Conservation (phyloP, 225 moss, liverwort and hornwort species). For the Physcomitrellopsis africana region DNA sequence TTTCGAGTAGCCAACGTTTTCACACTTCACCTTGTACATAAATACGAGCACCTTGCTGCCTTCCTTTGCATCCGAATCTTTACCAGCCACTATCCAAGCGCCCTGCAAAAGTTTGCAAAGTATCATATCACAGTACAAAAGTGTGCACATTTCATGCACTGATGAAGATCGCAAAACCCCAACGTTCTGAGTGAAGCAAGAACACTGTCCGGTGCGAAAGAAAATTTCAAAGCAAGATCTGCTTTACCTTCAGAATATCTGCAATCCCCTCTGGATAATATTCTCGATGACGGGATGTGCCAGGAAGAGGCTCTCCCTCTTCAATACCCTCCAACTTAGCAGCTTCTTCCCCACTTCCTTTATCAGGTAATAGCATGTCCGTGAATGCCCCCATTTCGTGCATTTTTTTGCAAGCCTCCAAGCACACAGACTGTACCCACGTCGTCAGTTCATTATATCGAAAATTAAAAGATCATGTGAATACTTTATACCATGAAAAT, state of each 20-base stretch:
- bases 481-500: neutral
- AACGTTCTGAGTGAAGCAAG: slow-evolving; percentile 14
- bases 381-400: slow-evolving; percentile 99
- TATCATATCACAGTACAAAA: slow-evolving; percentile 12
- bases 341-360: slow-evolving; percentile 95
- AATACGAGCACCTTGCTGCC: slow-evolving; percentile 62
- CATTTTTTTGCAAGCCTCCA: slow-evolving; percentile 95
- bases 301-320: slow-evolving; percentile 96
- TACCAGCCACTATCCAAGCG: slow-evolving; percentile 87
- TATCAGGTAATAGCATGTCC: slow-evolving; percentile 94
- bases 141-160: neutral
- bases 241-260: slow-evolving; percentile 83
- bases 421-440: slow-evolving; percentile 80
- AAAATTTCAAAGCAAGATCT: neutral
- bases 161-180: neutral
- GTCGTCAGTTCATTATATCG: slow-evolving; percentile 8
- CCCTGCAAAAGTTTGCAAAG: slow-evolving; percentile 53
- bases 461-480: slow-evolving; percentile 15
- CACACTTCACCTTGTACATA: slow-evolving; percentile 93
- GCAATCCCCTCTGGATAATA: slow-evolving; percentile 99
- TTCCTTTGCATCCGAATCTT: slow-evolving; percentile 54
- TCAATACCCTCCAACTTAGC: slow-evolving; percentile 91
- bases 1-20: slow-evolving; percentile 83
- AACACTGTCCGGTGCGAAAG: neutral
- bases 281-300: slow-evolving; percentile 97